These are phyloP conservation scores for Petunia secreta DNA, from an alignment of 257 asterid species.

Conservation along the genomic window DNA sequence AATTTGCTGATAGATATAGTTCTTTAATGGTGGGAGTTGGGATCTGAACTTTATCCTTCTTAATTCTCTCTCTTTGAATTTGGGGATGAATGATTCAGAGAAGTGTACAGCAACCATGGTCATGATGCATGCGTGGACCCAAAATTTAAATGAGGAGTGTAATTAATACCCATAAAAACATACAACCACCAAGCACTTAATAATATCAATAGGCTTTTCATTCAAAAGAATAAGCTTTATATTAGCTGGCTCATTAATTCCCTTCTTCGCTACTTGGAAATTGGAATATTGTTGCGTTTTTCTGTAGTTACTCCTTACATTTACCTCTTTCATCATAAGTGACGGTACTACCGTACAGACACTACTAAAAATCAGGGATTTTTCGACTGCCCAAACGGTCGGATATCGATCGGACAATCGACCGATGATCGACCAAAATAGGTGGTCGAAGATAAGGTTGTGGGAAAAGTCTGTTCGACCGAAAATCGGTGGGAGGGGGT, in stretches of 20 bases:
- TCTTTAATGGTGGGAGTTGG: slow-evolving; percentile 2
- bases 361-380: no score
- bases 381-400: no score
- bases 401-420: no score
- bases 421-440: no score
- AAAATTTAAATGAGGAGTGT: background rate
- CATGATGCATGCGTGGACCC: slow-evolving; percentile 5
- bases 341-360: no score
- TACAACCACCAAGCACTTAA: slow-evolving; percentile 21
- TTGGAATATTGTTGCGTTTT: background rate
- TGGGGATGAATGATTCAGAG: slow-evolving; percentile 17
- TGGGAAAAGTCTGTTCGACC: no score
- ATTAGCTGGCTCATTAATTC: background rate
- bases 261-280: background rate
- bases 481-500: no score
- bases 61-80: background rate
- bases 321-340: background rate
- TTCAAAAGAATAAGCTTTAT: background rate
- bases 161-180: slow-evolving; percentile 13
- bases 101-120: background rate
- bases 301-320: background rate
- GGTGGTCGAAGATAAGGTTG: no score
- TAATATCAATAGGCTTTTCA: background rate
- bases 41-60: background rate
- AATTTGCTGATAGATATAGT: background rate